Conservation (phyloP, 306 rosid genomes). For the Pyrus betulifolia region DNA sequence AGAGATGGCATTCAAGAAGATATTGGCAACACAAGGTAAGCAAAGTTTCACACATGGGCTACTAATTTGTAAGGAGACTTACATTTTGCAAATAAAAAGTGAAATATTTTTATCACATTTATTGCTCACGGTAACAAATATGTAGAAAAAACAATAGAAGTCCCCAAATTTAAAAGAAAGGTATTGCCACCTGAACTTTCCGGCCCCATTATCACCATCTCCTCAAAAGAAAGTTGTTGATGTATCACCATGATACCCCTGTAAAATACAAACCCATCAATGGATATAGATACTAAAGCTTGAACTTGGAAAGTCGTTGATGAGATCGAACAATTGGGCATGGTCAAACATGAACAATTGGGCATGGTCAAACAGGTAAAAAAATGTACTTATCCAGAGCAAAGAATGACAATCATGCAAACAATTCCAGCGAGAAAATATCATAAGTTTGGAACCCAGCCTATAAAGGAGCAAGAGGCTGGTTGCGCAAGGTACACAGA, state of each 20-base stretch:
- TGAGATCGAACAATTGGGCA: not conserved
- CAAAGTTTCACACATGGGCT: not conserved
- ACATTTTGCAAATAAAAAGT: not conserved
- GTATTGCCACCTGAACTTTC: slow-evolving; percentile 56
- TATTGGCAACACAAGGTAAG: not conserved
- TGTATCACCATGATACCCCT: slow-evolving; percentile 95
- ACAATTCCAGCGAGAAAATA: not conserved
- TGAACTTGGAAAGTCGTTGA: not conserved
- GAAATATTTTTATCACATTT: not conserved
- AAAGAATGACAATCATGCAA: not conserved
- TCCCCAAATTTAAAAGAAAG: slow-evolving; percentile 1
- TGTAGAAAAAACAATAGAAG: not conserved
- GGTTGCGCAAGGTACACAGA: not conserved
- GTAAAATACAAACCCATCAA: slow-evolving; percentile 22
- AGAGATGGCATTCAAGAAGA: not conserved
- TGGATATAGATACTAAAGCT: slow-evolving; percentile 10
- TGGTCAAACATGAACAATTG: not conserved
- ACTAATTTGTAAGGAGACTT: not conserved
- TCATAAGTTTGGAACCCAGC: not conserved
- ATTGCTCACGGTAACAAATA: not conserved
- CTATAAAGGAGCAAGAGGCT: not conserved
- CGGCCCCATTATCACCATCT: slow-evolving; percentile 60
- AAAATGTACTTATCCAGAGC: not conserved
- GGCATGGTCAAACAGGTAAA: not conserved
- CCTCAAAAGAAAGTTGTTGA: slow-evolving; percentile 87